Conservation (phyloP, 2,329 filamentous ascomycete species). For the Lecanosticta acicola region DNA sequence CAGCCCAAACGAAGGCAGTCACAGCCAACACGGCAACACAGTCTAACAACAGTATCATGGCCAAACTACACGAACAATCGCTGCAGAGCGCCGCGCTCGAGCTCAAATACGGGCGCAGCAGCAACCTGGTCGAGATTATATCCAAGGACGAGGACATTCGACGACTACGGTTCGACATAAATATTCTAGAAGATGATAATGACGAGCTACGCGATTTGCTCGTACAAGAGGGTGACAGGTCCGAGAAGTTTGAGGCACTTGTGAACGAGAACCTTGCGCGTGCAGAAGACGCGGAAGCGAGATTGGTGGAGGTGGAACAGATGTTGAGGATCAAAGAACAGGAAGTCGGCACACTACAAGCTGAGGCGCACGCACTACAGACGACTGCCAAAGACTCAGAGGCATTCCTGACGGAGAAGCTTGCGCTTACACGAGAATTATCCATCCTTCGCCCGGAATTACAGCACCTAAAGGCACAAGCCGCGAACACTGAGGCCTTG, state of each 20-base stretch:
- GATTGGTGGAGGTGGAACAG: slow-evolving; percentile 42
- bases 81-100: slow-evolving; percentile 56
- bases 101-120: slow-evolving; percentile 60
- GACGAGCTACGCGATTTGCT: slow-evolving; percentile 61
- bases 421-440: slow-evolving; percentile 56
- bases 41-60: slow-evolving; percentile 20
- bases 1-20: slow-evolving; percentile 10
- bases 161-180: slow-evolving; percentile 60
- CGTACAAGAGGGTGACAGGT: slow-evolving; percentile 53
- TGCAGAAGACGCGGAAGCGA: slow-evolving; percentile 44
- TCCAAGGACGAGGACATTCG: slow-evolving; percentile 70
- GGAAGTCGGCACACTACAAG: slow-evolving; percentile 57
- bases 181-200: slow-evolving; percentile 71
- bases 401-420: slow-evolving; percentile 62
- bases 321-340: slow-evolving; percentile 49
- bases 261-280: slow-evolving; percentile 45
- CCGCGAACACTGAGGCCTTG: slow-evolving; percentile 57
- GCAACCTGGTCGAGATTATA: slow-evolving; percentile 61
- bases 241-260: slow-evolving; percentile 50
- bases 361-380: slow-evolving; percentile 65
- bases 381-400: slow-evolving; percentile 63
- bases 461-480: slow-evolving; percentile 56
- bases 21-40: slow-evolving; percentile 3
- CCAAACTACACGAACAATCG: slow-evolving; percentile 43
- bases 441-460: slow-evolving; percentile 55